Base-by-base conservation (phyloP, 116 monocot genomes). In the Iris pallida region DNA sequence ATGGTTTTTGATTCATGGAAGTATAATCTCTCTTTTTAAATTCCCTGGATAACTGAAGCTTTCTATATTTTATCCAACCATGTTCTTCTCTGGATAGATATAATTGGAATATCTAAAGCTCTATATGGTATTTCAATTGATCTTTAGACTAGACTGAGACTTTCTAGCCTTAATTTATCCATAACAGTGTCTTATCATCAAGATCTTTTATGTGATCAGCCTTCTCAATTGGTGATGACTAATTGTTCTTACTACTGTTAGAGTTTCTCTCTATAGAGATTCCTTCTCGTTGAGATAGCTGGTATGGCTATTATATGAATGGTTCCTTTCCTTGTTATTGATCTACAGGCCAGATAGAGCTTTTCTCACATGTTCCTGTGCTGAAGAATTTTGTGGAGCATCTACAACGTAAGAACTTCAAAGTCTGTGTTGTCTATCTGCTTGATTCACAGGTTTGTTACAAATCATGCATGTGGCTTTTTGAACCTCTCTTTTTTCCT, bases 371-470 rank as follows among this genome's bases (percentile, higher is more conserved):
- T 74, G 85, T 97, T 53, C 96, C 96, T 10, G 92, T 92, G 77
- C 76, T 97, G 45, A 58, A 69, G 65, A 97, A 97, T 56, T 92
- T 97, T 83, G 87, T 83, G 47, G 90, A 83, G 3, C 82, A 92
- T 75, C 78, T 97, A 8, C 79, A 84, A 64, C 74, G 90, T n/a
- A 97, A 89, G 55, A 80, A 85, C 71, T 97, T 92, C 77, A 92
- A 89, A 59, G 85, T 97, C 7, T 97, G 96, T 83, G 92, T 59
- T 49, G 96, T 97, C 4, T 97, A 85, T 59, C 70, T 97, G 63
- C 96, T 97, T 75, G 96, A 97, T 79, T 97, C 96, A 62, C 96
- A 97, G 96, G 96, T 97, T 64, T 67, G 81, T 80, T 47, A 46
- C 51, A 42, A 13, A 7, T 49, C 16, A 63, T 17, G 13, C 40